phyloP scores from a whole-genome alignment of 192 early-diverging fungal species.

The Spizellomyces punctatus region DNA sequence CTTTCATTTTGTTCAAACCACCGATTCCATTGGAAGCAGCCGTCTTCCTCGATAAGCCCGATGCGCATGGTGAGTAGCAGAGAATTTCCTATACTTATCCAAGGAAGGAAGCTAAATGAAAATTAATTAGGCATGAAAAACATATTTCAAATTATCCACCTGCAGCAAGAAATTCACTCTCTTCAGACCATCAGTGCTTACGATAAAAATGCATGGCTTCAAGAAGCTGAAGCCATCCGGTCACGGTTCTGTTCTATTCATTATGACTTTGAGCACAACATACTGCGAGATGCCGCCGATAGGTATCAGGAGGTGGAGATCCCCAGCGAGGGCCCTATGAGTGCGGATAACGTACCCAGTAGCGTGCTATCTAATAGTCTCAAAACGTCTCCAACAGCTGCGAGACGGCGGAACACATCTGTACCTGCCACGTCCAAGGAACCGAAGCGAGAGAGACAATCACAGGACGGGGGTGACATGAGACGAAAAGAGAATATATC shows the following conservation, averaged over 20 bases:
- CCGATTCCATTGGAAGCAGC: slow-evolving; percentile 55
- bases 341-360: not conserved
- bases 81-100: not conserved
- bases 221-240: slow-evolving; percentile 45
- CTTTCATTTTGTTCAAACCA: slow-evolving; percentile 48
- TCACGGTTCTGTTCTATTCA: slow-evolving; percentile 37
- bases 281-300: slow-evolving; percentile 5
- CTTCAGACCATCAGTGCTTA: slow-evolving; percentile 42
- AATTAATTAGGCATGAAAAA: slow-evolving; percentile 40
- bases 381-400: not conserved
- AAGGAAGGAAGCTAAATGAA: not conserved
- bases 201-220: slow-evolving; percentile 57
- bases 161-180: slow-evolving; percentile 48
- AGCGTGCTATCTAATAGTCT: not conserved
- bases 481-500: too few relatives aligned
- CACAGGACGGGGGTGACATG: too few relatives aligned
- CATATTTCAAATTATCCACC: slow-evolving; percentile 51
- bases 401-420: not conserved
- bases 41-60: slow-evolving; percentile 50
- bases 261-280: slow-evolving; percentile 29
- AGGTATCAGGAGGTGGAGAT: slow-evolving; percentile 1
- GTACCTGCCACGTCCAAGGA: not conserved
- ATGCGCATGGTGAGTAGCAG: slow-evolving; percentile 24
- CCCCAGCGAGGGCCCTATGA: not conserved
- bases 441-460: too few relatives aligned